Conservation (phyloP, 164 flowering plant species). For the Kingdonia uniflora region DNA sequence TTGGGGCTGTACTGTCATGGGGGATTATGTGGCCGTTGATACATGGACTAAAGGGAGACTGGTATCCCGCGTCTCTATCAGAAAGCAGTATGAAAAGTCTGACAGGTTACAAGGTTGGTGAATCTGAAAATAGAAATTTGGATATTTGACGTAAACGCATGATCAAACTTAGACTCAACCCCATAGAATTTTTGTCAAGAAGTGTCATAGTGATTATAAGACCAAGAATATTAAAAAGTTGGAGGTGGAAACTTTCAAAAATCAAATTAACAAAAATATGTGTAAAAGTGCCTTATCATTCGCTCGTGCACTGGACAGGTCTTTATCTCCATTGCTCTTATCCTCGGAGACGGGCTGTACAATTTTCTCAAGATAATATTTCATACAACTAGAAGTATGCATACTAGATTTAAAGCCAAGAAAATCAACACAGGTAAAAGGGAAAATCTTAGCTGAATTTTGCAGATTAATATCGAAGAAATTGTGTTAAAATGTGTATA, state of each 20-base stretch:
- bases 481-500: no score
- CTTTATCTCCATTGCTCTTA: conserved; percentile 68
- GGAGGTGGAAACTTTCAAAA: no score
- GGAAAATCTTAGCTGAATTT: not conserved
- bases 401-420: conserved; percentile 21
- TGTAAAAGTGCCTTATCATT: not conserved
- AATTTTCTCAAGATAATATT: conserved; percentile 55
- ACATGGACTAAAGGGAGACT: conserved; percentile 44
- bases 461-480: no score
- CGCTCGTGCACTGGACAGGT: conserved; percentile 32
- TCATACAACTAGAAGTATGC: conserved; percentile 32
- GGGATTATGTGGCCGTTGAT: conserved; percentile 96
- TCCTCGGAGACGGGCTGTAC: conserved; percentile 90
- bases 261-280: no score
- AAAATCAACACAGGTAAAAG: conserved; percentile 4
- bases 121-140: not conserved
- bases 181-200: no score
- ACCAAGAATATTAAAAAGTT: no score
- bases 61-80: conserved; percentile 48
- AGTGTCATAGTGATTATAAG: no score
- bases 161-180: no score
- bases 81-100: conserved; percentile 71
- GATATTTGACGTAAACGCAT: not conserved
- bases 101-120: conserved; percentile 73
- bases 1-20: conserved; percentile 90